Conservation (phyloP, 169 alveolate genomes). For the Cryptosporidium parvum region DNA sequence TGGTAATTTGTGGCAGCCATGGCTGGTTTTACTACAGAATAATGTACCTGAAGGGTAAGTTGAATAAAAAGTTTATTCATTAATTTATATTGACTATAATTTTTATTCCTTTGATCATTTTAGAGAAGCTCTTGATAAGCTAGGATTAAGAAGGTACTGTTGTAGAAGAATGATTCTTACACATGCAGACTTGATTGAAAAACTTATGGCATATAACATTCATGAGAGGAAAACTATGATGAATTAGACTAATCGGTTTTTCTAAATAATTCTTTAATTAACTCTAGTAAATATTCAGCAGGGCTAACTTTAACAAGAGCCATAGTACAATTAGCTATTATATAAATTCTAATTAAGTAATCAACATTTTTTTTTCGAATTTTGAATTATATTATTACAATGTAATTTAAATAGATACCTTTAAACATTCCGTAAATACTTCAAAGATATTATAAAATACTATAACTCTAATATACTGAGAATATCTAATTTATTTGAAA, state of each 20-base stretch:
- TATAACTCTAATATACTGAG: neutral
- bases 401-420: neutral
- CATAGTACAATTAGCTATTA: slow-evolving; percentile 1
- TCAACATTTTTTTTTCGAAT: neutral
- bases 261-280: neutral
- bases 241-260: neutral
- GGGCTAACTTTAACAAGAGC: neutral
- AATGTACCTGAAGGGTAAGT: slow-evolving; percentile 91
- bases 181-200: slow-evolving; percentile 98
- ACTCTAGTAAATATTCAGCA: neutral
- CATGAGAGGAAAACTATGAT: slow-evolving; percentile 74
- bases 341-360: neutral
- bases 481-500: neutral
- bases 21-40: slow-evolving; percentile 90
- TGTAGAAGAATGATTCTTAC: slow-evolving; percentile 97
- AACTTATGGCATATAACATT: slow-evolving; percentile 95
- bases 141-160: slow-evolving; percentile 93
- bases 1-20: slow-evolving; percentile 97
- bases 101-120: neutral
- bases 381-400: neutral
- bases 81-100: neutral
- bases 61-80: neutral
- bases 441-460: neutral
- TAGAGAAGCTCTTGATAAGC: slow-evolving; percentile 94
- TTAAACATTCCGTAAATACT: no score